Evolutionary conservation across 2,329 filamentous ascomycete species (phyloP).

Genomic region (Arthrobotrys pseudoclavata): DNA sequence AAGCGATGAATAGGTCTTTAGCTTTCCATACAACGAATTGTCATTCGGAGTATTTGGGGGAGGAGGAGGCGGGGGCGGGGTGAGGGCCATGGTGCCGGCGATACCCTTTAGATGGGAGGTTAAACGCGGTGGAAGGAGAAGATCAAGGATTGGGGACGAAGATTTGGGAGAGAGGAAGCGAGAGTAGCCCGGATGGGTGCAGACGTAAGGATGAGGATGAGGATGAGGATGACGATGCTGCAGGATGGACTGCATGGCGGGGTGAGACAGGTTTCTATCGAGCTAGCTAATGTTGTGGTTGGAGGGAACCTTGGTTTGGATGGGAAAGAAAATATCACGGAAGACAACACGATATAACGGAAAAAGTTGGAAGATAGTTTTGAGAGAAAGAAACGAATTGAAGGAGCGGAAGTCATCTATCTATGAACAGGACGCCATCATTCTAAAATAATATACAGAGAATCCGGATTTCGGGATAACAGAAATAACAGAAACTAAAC

Average conservation of each 20-base stretch:
- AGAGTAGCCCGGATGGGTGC: neutral
- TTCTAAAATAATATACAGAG: slow-evolving; percentile 24
- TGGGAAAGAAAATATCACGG: neutral
- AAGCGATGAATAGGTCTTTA: slow-evolving; percentile 37
- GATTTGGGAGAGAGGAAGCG: slow-evolving; percentile 21
- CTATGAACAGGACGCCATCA: neutral
- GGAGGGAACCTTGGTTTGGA: neutral
- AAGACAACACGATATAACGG: neutral
- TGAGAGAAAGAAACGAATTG: neutral
- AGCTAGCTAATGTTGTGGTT: slow-evolving; percentile 3
- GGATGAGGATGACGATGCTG: neutral
- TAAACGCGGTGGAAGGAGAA: slow-evolving; percentile 36
- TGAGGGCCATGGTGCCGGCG: slow-evolving; percentile 39
- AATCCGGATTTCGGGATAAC: neutral
- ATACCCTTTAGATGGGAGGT: slow-evolving; percentile 41
- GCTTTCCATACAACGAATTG: slow-evolving; percentile 31
- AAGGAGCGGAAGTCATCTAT: neutral
- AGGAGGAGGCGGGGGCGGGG: slow-evolving; percentile 46
- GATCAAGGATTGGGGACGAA: slow-evolving; percentile 34
- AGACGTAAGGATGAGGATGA: slow-evolving; percentile 3
- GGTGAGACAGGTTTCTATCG: slow-evolving; percentile 12
- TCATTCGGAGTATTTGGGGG: slow-evolving; percentile 27
- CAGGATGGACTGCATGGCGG: slow-evolving; percentile 30
- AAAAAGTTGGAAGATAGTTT: neutral
- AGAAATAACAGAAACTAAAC: neutral